These are phyloP conservation scores for Sporobolomyces phaffii DNA, from an alignment of 768 basidiomycete genomes.

Conservation along the genomic window DNA sequence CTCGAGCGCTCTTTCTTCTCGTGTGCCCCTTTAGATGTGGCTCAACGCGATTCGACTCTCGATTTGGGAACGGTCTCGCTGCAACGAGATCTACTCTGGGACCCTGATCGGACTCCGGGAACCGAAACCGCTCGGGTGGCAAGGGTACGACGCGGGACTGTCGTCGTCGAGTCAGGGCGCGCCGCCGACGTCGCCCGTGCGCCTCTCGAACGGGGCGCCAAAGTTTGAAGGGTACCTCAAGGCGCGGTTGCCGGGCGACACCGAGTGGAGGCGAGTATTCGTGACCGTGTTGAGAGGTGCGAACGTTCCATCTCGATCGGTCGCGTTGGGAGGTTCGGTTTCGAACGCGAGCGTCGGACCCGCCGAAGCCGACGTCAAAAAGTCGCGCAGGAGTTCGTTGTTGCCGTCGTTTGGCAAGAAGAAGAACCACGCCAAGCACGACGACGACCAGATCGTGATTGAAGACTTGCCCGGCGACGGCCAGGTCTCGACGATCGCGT, in stretches of 20 bases:
- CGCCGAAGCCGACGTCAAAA: slow-evolving; percentile 19
- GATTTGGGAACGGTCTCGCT: slow-evolving; percentile 87
- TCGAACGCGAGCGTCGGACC: slow-evolving; percentile 2
- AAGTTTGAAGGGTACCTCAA: slow-evolving; percentile 87
- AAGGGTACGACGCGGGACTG: slow-evolving; percentile 44
- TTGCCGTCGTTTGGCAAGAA: slow-evolving; percentile 25
- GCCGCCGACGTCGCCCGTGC: slow-evolving; percentile 52
- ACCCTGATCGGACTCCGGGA: slow-evolving; percentile 74
- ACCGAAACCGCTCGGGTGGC: slow-evolving; percentile 40
- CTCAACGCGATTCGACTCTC: slow-evolving; percentile 80
- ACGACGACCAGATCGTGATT: slow-evolving; percentile 8
- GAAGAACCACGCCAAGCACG: not conserved
- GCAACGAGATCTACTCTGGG: slow-evolving; percentile 96
- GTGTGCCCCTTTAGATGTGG: no score
- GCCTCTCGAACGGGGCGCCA: slow-evolving; percentile 50
- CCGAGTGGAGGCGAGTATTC: slow-evolving; percentile 92
- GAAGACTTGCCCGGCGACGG: slow-evolving; percentile 36
- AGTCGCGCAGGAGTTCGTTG: slow-evolving; percentile 12
- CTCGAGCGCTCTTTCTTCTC: no score
- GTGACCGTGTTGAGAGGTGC: slow-evolving; percentile 55
- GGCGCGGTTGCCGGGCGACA: slow-evolving; percentile 88
- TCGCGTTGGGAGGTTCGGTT: not conserved
- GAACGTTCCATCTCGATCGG: slow-evolving; percentile 18
- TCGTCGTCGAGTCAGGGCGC: slow-evolving; percentile 43
- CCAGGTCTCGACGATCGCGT: slow-evolving; percentile 52